phyloP scores from a whole-genome alignment of 805 yeast genomes.

The Saturnispora silvae region DNA sequence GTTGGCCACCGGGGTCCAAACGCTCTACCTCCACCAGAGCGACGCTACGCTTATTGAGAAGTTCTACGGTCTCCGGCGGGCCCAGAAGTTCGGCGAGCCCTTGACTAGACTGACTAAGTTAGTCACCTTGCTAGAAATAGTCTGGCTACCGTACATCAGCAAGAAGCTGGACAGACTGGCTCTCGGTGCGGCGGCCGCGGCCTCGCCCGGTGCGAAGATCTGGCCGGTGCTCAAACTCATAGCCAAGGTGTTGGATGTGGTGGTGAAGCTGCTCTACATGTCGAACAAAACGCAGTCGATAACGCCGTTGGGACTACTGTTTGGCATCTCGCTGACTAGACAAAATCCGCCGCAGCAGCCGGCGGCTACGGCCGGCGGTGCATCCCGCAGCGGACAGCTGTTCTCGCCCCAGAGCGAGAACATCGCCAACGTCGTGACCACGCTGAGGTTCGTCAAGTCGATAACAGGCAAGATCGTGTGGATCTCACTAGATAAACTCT shows the following conservation, averaged over 20 bases:
- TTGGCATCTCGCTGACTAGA: constrained; percentile 57
- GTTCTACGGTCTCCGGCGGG: constrained; percentile 70
- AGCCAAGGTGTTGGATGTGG: constrained; percentile 41
- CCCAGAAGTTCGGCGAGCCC: constrained; percentile 23
- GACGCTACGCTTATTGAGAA: constrained; percentile 84
- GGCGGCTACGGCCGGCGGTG: constrained; percentile 21
- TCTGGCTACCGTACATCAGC: constrained; percentile 56
- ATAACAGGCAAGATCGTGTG: constrained; percentile 17
- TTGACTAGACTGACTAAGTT: constrained; percentile 43
- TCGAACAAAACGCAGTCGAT: constrained; percentile 60
- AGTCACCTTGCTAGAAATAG: constrained; percentile 46
- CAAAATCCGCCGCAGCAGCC: constrained; percentile 41
- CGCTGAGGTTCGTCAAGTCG: constrained; percentile 1
- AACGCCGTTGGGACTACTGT: constrained; percentile 46
- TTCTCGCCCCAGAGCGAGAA: not conserved
- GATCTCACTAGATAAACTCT: constrained; percentile 31
- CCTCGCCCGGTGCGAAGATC: too few species aligned
- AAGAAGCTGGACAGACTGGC: constrained; percentile 49
- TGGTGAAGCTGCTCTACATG: constrained; percentile 52
- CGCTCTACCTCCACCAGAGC: constrained; percentile 58
- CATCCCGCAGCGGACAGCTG: not conserved
- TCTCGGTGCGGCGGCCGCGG: constrained; percentile 26
- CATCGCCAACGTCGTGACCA: constrained; percentile 6
- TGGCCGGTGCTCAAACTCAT: constrained; percentile 55
- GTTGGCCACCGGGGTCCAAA: constrained; percentile 57